Evolutionary conservation across 2,329 filamentous ascomycete species (phyloP), one percentile per base, ranked within the genome.

Genomic region (Colletotrichum tropicicola): DNA sequence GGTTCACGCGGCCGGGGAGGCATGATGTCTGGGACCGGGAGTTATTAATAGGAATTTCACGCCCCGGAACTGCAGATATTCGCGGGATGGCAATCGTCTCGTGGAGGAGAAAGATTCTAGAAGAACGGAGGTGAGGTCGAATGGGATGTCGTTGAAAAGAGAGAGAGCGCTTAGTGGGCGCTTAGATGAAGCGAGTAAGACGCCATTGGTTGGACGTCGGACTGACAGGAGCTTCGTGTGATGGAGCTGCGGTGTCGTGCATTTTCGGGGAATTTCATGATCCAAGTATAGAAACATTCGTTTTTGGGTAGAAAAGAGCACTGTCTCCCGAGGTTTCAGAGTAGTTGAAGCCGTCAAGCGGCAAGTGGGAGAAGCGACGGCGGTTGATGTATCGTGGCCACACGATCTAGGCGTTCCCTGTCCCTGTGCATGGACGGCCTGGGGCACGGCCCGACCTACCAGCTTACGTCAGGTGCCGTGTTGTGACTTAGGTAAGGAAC

Each of bases 111-210:
- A 64, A 10, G n/a, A 28, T 59, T 68, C 63, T 39, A 59, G 57
- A 66, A 66, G 25, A 23, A 45, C 30, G n/a, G 25, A 27, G n/a
- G 17, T 27, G 35, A 39, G 25, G 25, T 59, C 21, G 28, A 37
- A 48, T 55, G 21, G 32, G 30, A 59, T 41, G 65, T 61, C n/a
- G 52, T 56, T 21, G 41, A 35, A n/a, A 25, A 45, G 27, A 21
- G 21, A 13, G 21, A 25, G 27, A 66, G 66, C 66, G 66, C 66
- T 68, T 68, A 67, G 47, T 37, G 44, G 59, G 66, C 66, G 66
- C 59, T 61, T 68, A 68, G 63, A 35, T 41, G 21, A 47, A 44
- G 53, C 53, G 47, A 57, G 63, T 13, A 27, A 64, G 17, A 12
- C n/a, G n/a, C 21, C 41, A 66, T 66, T 66, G 59, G 63, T 25